Evolutionary conservation across 305 asterid genomes (phyloP).

Genomic region (Solanum chacoense): DNA sequence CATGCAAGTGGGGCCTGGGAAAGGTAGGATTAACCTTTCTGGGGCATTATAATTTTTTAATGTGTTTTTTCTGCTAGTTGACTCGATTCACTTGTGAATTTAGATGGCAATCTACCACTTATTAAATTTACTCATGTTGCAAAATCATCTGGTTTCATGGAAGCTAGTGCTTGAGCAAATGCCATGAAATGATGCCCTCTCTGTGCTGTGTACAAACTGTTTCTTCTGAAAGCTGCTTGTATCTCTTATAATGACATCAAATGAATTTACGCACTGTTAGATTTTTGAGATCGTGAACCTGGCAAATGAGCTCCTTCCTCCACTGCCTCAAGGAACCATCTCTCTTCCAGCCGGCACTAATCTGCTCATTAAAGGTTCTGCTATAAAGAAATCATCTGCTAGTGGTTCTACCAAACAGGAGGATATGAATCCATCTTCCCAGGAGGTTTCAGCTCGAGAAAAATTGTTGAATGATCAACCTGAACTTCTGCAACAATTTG

Average conservation of each 20-base stretch:
- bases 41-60: neutral
- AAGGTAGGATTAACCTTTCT: neutral
- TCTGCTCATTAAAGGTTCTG: conserved; percentile 50
- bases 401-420: conserved; percentile 67
- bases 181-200: neutral
- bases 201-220: neutral
- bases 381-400: conserved; percentile 45
- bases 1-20: neutral
- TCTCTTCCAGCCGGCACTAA: conserved; percentile 69
- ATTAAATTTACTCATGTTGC: neutral
- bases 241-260: neutral
- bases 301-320: conserved; percentile 98
- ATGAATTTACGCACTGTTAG: conserved; percentile 22
- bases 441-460: conserved; percentile 67
- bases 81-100: neutral
- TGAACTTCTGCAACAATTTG: conserved; percentile 90
- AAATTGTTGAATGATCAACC: conserved; percentile 85
- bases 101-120: neutral
- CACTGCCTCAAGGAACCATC: conserved; percentile 87
- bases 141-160: neutral
- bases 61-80: neutral
- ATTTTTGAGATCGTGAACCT: conserved; percentile 95
- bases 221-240: neutral
- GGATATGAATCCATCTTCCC: conserved; percentile 44
- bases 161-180: neutral